Conservation (phyloP, 78 protist species). For the Polysphondylium violaceum region DNA sequence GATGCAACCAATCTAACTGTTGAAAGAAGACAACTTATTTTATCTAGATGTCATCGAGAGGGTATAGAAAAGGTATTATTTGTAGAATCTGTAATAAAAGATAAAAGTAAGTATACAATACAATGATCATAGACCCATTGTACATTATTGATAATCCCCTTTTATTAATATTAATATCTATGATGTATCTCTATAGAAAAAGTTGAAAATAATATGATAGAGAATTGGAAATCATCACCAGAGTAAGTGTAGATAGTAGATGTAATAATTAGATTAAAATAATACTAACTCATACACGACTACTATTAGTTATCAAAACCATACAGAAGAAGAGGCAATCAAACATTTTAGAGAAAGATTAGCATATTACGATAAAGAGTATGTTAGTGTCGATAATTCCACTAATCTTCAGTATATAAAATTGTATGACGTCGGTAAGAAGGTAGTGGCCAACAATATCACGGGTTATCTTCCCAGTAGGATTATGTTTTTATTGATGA, state of each 20-base stretch:
- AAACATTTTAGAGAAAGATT: constrained; percentile 83
- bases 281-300: not conserved
- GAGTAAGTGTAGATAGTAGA: constrained; percentile 46
- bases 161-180: too few species aligned
- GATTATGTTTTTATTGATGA: constrained; percentile 89
- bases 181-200: constrained; percentile 43
- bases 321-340: constrained; percentile 75
- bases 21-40: constrained; percentile 81
- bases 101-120: constrained; percentile 14
- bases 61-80: constrained; percentile 59
- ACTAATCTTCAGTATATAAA: constrained; percentile 64
- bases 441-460: constrained; percentile 61
- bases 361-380: constrained; percentile 79
- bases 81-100: constrained; percentile 53
- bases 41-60: constrained; percentile 57
- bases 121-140: not conserved
- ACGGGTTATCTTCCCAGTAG: constrained; percentile 86
- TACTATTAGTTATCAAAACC: constrained; percentile 19
- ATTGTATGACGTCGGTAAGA: constrained; percentile 71
- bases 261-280: too few species aligned
- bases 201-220: constrained; percentile 74
- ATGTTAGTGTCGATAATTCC: constrained; percentile 47
- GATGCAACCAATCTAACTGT: constrained; percentile 92
- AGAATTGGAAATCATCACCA: constrained; percentile 81
- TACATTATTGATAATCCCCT: not conserved